These are phyloP conservation scores for Hypomontagnella submonticulosa DNA, from an alignment of 495 filamentous ascomycete genomes.

Conservation along the genomic window DNA sequence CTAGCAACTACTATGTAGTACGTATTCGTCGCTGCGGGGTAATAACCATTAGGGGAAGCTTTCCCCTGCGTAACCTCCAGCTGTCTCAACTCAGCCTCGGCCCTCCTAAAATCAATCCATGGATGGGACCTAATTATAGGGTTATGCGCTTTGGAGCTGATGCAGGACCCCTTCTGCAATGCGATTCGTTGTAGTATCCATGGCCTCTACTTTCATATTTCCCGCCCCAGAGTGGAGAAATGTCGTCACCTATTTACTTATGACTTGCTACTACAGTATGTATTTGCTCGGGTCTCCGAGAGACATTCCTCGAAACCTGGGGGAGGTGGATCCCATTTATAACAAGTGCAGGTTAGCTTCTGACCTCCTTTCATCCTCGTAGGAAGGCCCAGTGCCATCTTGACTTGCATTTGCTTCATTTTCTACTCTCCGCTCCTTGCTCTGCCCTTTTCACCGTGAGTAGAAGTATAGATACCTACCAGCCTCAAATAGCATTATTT, in stretches of 20 bases:
- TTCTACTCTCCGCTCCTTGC: neutral
- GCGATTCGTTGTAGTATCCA: too few species aligned
- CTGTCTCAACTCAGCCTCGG: too few species aligned
- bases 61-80: too few species aligned
- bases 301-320: slow-evolving; percentile 32
- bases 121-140: too few species aligned
- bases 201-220: too few species aligned
- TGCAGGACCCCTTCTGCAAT: too few species aligned
- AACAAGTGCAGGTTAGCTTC: neutral
- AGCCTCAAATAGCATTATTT: slow-evolving; percentile 13
- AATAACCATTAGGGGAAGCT: too few species aligned
- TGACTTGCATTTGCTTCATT: slow-evolving; percentile 4
- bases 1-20: too few species aligned
- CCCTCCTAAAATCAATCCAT: too few species aligned
- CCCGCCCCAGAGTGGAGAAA: too few species aligned
- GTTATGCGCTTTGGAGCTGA: too few species aligned
- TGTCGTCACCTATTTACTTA: slow-evolving; percentile 29
- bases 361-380: neutral
- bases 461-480: slow-evolving; percentile 1
- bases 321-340: slow-evolving; percentile 30
- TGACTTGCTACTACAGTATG: slow-evolving; percentile 21
- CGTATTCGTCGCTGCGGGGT: too few species aligned
- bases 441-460: slow-evolving; percentile 2
- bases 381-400: slow-evolving; percentile 7
- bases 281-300: slow-evolving; percentile 11